These are phyloP conservation scores for Mycena pura DNA, from an alignment of 768 basidiomycete species.

Conservation along the genomic window DNA sequence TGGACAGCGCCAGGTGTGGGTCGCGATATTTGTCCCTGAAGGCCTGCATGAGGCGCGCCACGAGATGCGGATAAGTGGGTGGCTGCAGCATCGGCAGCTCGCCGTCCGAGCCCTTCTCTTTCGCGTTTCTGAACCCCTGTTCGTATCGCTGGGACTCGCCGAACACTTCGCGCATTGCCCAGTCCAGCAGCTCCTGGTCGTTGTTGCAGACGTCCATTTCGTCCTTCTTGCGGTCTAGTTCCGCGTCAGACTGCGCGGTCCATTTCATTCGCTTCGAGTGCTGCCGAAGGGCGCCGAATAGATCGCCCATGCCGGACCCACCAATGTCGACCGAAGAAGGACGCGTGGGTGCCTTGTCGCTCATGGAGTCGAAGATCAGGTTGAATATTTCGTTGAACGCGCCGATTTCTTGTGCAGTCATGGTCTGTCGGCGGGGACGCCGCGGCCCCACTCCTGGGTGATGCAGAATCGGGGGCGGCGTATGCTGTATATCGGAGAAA, in stretches of 20 bases:
- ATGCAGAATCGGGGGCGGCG: slow-evolving; percentile 32
- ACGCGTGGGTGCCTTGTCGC: slow-evolving; percentile 28
- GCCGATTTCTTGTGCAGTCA: slow-evolving; percentile 71
- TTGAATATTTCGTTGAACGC: slow-evolving; percentile 79
- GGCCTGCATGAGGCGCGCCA: slow-evolving; percentile 77
- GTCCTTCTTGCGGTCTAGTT: slow-evolving; percentile 74
- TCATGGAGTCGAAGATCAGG: slow-evolving; percentile 65
- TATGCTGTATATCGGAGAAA: slow-evolving; percentile 52
- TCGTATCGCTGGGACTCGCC: slow-evolving; percentile 59
- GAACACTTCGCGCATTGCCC: slow-evolving; percentile 77
- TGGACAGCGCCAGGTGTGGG: slow-evolving; percentile 80
- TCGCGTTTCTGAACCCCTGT: slow-evolving; percentile 49
- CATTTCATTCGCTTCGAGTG: slow-evolving; percentile 57
- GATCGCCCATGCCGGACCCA: slow-evolving; percentile 46
- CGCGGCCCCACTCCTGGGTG: slow-evolving; percentile 10
- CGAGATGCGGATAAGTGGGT: slow-evolving; percentile 73
- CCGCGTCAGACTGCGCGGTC: slow-evolving; percentile 58
- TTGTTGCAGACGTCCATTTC: slow-evolving; percentile 72
- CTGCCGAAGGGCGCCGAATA: slow-evolving; percentile 62
- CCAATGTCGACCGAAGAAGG: slow-evolving; percentile 29
- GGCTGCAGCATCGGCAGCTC: slow-evolving; percentile 56
- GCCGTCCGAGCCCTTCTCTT: slow-evolving; percentile 28
- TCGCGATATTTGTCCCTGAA: slow-evolving; percentile 82
- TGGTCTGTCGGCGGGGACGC: slow-evolving; percentile 53
- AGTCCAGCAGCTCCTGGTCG: slow-evolving; percentile 75